Base-by-base conservation (phyloP, 2,329 filamentous ascomycete genomes). In the Eurotiales sp. region DNA sequence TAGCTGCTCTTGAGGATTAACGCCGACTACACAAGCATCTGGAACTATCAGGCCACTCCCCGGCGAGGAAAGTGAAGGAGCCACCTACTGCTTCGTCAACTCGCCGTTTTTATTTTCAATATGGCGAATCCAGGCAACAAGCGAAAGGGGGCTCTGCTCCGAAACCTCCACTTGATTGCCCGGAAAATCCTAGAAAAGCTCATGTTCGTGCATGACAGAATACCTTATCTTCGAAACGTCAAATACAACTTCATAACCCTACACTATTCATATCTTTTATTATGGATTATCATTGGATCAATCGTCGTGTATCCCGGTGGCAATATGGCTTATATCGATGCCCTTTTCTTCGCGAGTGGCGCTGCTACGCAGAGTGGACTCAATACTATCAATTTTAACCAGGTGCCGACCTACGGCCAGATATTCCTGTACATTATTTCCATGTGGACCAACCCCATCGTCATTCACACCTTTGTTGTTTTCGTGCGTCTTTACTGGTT, bases 401-500 rank as follows among this genome's bases (percentile, higher is more conserved):
- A 68, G 10, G 73, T 90, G 29, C 83, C 81, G 56, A 86, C 83
- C 4, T 88, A 86, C 56, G 86, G 89, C 65, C 87, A 93, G 71
- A 68, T 88, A 37, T 77, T 87, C 46, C 72, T 95, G 22, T 90
- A 86, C 61, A 61, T 90, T 6, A 77, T 88, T 36, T 76, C 86
- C 3, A 85, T 90, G 77, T 61, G 89, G 11, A 84, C 86, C 22
- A 95, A 90, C 46, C 90, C 90, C 0, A 93, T 96, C 55, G 85
- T 87, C 42, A 85, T 96, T 61, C 84, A 95, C 64, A 83, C 87
- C 2, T 87, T 83, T 40, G 90, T 99, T 40, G 93, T 99, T 7
- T 92, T 96, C 60, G 79, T 97, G 12, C 87, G 93, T 22, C 77
- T 99, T 1, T 96, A 96, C 71, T 99, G 92, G 92, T 99, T 99